Conservation (phyloP, 2,329 filamentous ascomycete species). For the Trichoderma citrinoviride region DNA sequence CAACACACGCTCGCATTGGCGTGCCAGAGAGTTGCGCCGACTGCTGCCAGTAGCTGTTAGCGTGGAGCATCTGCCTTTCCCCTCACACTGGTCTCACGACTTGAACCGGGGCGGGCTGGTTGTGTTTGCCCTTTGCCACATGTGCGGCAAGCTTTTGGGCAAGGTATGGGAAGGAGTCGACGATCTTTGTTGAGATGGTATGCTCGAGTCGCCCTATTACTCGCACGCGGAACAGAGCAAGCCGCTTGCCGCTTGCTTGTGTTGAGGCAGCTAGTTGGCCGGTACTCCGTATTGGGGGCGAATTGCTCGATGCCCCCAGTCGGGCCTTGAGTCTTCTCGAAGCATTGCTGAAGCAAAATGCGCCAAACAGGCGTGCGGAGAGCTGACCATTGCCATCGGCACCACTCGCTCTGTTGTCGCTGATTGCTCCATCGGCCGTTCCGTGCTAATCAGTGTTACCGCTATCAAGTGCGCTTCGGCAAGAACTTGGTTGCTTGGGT, state of each 20-base stretch:
- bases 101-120: conserved; percentile 10
- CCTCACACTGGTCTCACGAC: conserved; percentile 16
- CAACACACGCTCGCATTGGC: conserved; percentile 20
- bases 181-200: not conserved
- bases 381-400: not conserved
- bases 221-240: no score
- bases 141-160: not conserved
- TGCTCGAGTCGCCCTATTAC: no score
- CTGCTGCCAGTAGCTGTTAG: conserved; percentile 17
- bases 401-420: not conserved
- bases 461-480: not conserved
- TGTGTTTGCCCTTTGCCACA: conserved; percentile 1
- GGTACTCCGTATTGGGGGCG: no score
- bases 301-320: not conserved
- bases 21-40: conserved; percentile 22
- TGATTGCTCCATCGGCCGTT: conserved; percentile 13
- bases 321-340: not conserved
- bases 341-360: conserved; percentile 2
- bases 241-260: no score
- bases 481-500: not conserved
- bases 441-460: not conserved
- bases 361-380: not conserved
- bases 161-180: not conserved
- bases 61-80: conserved; percentile 13
- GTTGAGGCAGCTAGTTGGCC: no score